Percentiles rank a stretch among this genome's conserved stretches.
These are phyloP conservation scores for Antitrichia curtipendula DNA, from an alignment of 225 moss, liverwort and hornwort species.

Conservation along the genomic window DNA sequence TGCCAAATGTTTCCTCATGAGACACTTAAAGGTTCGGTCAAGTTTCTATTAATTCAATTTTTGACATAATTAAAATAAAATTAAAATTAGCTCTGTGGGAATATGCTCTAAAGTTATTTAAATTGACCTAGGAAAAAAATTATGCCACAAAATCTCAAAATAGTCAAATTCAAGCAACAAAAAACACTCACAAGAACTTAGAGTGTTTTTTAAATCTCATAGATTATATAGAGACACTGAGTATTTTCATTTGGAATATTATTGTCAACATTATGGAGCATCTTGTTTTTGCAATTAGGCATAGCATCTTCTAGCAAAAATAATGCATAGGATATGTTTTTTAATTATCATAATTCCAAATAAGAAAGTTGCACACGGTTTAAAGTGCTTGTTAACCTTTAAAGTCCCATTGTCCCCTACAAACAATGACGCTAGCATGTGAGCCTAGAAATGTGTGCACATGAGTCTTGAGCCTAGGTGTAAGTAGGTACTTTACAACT, in stretches of 20 bases:
- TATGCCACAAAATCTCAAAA: neutral
- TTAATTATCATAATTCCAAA: too few relatives aligned
- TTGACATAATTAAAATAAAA: neutral
- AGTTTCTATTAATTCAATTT: neutral
- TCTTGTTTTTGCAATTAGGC: accelerated
- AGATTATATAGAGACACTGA: neutral
- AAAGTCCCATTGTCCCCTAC: too few relatives aligned
- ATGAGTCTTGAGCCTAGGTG: too few relatives aligned
- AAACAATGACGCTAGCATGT: too few relatives aligned
- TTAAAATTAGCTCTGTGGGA: accelerated
- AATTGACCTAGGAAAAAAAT: accelerated
- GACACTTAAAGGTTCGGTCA: neutral
- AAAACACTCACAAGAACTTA: neutral
- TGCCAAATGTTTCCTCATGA: neutral
- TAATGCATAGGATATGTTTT: too few relatives aligned
- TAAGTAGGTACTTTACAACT: too few relatives aligned
- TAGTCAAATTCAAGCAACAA: accelerated
- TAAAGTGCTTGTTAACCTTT: too few relatives aligned
- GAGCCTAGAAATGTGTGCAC: too few relatives aligned
- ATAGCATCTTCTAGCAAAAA: accelerated
- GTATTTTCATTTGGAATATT: neutral
- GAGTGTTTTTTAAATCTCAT: too few relatives aligned
- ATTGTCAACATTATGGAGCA: neutral
- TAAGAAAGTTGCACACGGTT: accelerated
- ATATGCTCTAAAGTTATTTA: neutral